phyloP scores from a whole-genome alignment of 768 basidiomycete species.

The Russula emetica region DNA sequence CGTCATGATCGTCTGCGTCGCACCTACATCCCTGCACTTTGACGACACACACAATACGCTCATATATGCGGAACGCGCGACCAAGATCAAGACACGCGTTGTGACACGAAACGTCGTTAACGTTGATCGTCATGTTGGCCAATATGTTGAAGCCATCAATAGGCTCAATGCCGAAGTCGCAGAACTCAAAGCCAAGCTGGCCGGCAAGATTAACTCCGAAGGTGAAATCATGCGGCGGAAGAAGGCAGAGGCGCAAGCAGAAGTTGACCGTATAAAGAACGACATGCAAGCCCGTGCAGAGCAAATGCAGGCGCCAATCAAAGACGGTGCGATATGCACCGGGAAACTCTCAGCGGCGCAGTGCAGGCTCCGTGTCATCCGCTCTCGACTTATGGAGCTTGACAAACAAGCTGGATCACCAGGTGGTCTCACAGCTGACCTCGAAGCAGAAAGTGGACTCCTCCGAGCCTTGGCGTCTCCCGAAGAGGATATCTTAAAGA shows the following conservation, averaged over 20 bases:
- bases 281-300: conserved; percentile 71
- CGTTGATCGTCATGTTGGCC: conserved; percentile 90
- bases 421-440: conserved; percentile 45
- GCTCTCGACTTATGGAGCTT: conserved; percentile 56
- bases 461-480: conserved; percentile 61
- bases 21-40: conserved; percentile 91
- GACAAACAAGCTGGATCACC: conserved; percentile 41
- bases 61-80: conserved; percentile 94
- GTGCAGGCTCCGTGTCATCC: conserved; percentile 60
- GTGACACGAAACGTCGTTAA: conserved; percentile 94
- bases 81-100: conserved; percentile 97
- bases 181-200: conserved; percentile 80
- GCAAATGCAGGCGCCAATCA: conserved; percentile 64
- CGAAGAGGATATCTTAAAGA: conserved; percentile 63
- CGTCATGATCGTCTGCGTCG: conserved; percentile 98
- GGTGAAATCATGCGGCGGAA: conserved; percentile 60
- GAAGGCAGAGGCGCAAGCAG: conserved; percentile 63
- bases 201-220: conserved; percentile 62
- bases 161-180: conserved; percentile 78
- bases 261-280: conserved; percentile 67
- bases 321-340: conserved; percentile 70
- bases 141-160: conserved; percentile 93
- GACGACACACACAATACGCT: conserved; percentile 99
- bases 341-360: conserved; percentile 70
- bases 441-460: conserved; percentile 70